A percentile compares a stretch with the other conserved stretches of the same genome.
Evolutionary conservation across 495 filamentous ascomycete genomes (phyloP).

Genomic region (Beverwykella pulmonaria): DNA sequence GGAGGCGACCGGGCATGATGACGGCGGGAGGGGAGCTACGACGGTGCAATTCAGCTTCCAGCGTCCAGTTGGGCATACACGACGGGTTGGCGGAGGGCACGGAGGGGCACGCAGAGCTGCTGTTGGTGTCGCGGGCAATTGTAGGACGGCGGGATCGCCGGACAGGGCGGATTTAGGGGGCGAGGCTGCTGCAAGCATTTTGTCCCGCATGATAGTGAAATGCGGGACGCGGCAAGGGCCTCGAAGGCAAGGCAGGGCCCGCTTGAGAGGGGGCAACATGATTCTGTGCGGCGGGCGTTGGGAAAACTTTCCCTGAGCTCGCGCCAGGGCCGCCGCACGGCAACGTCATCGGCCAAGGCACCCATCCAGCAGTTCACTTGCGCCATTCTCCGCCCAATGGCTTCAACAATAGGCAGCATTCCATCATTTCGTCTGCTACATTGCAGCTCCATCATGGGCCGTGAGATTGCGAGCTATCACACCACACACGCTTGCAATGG

Average conservation of each 20-base stretch:
- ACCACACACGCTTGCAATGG: constrained; percentile 19
- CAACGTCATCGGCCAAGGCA: neutral
- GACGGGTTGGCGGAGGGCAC: neutral
- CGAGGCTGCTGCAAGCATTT: neutral
- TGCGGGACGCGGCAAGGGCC: neutral
- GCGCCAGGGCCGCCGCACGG: neutral
- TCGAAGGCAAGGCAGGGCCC: too few relatives aligned
- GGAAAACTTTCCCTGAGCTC: neutral
- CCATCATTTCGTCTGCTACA: neutral
- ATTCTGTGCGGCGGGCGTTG: too few relatives aligned
- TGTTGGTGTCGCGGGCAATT: neutral
- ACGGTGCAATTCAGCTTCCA: neutral
- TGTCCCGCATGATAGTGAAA: neutral
- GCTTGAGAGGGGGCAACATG: neutral
- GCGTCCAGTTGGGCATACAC: neutral
- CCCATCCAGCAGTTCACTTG: neutral
- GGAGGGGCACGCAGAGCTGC: neutral
- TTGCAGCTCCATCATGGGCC: neutral
- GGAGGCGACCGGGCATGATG: constrained; percentile 26
- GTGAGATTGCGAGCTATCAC: constrained; percentile 17
- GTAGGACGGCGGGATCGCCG: neutral
- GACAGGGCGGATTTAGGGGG: neutral
- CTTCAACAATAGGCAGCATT: neutral
- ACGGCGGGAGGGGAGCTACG: neutral
- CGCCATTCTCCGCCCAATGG: neutral